Conservation (phyloP, 140 eudicot species). For the Cichorium intybus region DNA sequence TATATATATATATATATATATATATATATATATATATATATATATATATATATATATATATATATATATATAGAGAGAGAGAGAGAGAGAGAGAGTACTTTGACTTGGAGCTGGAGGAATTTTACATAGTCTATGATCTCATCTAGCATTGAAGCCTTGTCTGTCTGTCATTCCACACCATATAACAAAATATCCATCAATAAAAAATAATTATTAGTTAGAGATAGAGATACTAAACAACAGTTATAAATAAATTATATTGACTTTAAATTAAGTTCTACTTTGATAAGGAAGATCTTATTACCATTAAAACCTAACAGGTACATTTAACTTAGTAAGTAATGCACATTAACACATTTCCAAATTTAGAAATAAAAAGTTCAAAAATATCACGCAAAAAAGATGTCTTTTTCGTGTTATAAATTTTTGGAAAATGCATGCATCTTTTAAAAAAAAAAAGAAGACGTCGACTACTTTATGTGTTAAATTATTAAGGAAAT, state of each 20-base stretch:
- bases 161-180: constrained; percentile 83
- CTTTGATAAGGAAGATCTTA: neutral
- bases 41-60: neutral
- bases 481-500: too few species aligned
- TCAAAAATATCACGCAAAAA: neutral
- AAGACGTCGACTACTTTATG: neutral
- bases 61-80: constrained; percentile 3
- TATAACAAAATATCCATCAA: constrained; percentile 23
- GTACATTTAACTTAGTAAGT: neutral
- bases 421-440: too few species aligned
- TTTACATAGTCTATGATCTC: constrained; percentile 99
- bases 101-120: constrained; percentile 99
- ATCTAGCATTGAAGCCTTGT: constrained; percentile 98
- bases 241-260: constrained; percentile 6
- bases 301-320: neutral
- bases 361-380: too few species aligned
- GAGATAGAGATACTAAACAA: constrained; percentile 21
- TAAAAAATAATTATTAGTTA: constrained; percentile 7
- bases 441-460: too few species aligned
- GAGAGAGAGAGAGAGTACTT: constrained; percentile 50
- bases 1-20: constrained; percentile 1
- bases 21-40: neutral
- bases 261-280: neutral
- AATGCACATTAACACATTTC: neutral
- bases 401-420: neutral